These are phyloP conservation scores for Paramecium tetraurelia DNA, from an alignment of 73 alveolate species.

Conservation along the genomic window DNA sequence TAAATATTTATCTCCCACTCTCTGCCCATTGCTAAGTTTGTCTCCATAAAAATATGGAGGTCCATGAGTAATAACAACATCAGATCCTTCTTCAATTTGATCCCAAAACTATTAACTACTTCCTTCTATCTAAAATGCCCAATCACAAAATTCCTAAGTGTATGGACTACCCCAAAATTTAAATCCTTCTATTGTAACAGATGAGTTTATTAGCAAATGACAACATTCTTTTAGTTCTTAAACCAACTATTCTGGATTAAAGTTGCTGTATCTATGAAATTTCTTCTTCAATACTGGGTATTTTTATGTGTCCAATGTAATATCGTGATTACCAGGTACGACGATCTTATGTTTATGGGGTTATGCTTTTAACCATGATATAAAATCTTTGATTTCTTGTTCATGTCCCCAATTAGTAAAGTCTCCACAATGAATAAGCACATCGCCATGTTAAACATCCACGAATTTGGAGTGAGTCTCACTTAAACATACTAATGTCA, in stretches of 20 bases:
- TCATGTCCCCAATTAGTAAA: slow-evolving; percentile 64
- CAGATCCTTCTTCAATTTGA: background rate
- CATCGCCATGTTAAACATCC: slow-evolving; percentile 46
- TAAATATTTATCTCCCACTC: slow-evolving; percentile 32
- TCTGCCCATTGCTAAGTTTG: background rate
- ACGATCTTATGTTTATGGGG: slow-evolving; percentile 58
- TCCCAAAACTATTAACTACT: background rate
- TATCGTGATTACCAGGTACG: slow-evolving; percentile 65
- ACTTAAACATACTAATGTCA: background rate
- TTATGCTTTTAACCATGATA: slow-evolving; percentile 49
- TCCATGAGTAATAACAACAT: slow-evolving; percentile 36
- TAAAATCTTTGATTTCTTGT: slow-evolving; percentile 41
- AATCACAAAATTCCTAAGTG: background rate
- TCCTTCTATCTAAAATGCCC: slow-evolving; percentile 13
- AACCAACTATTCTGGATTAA: background rate
- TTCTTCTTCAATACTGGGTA: background rate
- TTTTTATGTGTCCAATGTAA: slow-evolving; percentile 27
- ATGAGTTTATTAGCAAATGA: slow-evolving; percentile 9
- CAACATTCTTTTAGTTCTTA: slow-evolving; percentile 26
- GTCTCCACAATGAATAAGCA: slow-evolving; percentile 48
- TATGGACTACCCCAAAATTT: slow-evolving; percentile 53
- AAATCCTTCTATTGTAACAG: slow-evolving; percentile 8
- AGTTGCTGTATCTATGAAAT: slow-evolving; percentile 8
- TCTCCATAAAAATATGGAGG: slow-evolving; percentile 36
- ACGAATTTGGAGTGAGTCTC: slow-evolving; percentile 45